These are phyloP conservation scores for Aureobasidium sp. DNA, from an alignment of 2,329 filamentous ascomycete genomes.

Conservation along the genomic window DNA sequence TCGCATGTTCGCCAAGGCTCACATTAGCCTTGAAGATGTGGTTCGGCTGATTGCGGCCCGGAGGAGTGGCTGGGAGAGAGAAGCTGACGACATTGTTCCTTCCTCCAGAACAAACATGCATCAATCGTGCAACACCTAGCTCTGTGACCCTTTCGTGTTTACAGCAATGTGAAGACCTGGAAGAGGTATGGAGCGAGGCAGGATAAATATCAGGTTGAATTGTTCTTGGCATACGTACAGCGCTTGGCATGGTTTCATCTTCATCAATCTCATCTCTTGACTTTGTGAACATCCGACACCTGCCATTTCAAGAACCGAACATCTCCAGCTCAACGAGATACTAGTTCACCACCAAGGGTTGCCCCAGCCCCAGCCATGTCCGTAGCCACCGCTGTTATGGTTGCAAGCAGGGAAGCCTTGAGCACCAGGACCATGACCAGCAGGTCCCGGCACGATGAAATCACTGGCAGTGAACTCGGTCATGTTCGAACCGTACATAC, in stretches of 20 bases:
- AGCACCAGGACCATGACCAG: slow-evolving; percentile 1
- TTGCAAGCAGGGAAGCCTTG: slow-evolving; percentile 6
- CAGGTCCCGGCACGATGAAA: slow-evolving; percentile 6
- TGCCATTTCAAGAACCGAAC: background rate
- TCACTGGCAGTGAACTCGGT: background rate
- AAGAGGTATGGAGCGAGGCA: background rate
- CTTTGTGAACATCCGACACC: background rate
- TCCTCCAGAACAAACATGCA: background rate
- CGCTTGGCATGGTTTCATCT: background rate
- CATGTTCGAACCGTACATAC: slow-evolving; percentile 8
- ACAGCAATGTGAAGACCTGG: background rate
- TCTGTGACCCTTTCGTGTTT: background rate
- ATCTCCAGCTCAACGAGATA: too few species aligned
- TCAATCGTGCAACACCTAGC: background rate
- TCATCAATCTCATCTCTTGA: background rate
- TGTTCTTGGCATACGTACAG: background rate
- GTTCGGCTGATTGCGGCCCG: slow-evolving; percentile 2
- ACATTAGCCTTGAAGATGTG: slow-evolving; percentile 7
- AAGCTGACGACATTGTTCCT: background rate
- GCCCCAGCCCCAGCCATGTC: slow-evolving; percentile 10
- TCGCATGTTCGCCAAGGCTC: background rate
- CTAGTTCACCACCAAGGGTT: background rate
- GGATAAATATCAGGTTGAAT: background rate
- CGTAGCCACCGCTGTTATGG: slow-evolving; percentile 3
- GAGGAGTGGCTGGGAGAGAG: background rate